Evolutionary conservation across 2,329 filamentous ascomycete genomes (phyloP).

Genomic region (Diaporthe velutina): DNA sequence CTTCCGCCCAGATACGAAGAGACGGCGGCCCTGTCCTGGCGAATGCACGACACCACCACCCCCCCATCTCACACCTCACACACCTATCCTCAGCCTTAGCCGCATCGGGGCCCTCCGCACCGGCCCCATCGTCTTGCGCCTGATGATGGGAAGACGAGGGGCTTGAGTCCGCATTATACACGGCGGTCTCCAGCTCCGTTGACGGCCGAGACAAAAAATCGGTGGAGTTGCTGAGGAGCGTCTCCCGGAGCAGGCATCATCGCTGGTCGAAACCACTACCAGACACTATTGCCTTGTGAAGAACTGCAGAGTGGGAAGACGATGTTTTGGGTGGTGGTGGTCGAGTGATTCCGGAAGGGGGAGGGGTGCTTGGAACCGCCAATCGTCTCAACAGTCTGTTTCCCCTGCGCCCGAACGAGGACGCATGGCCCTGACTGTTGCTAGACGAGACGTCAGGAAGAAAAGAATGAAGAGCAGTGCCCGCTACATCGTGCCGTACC

Average conservation of each 20-base stretch:
- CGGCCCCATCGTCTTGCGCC: conserved; percentile 20
- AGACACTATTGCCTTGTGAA: neutral
- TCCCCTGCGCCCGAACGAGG: neutral
- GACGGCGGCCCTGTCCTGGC: neutral
- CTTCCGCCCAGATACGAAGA: conserved; percentile 22
- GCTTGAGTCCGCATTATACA: neutral
- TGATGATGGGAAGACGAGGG: neutral
- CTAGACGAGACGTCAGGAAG: neutral
- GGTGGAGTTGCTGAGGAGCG: neutral
- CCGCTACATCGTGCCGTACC: neutral
- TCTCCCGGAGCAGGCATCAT: conserved; percentile 31
- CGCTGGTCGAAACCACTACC: neutral
- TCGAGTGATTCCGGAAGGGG: neutral
- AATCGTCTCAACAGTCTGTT: neutral
- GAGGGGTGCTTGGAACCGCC: neutral
- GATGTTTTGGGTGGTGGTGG: neutral
- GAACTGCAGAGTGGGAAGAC: neutral
- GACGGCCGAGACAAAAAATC: conserved; percentile 23
- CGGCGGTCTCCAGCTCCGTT: neutral
- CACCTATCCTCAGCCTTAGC: conserved; percentile 29
- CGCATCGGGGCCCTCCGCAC: conserved; percentile 33
- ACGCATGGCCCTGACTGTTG: neutral
- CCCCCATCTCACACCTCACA: neutral
- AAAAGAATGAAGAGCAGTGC: neutral
- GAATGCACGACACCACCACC: neutral